Percentiles rank a stretch among this genome's conserved stretches.
Evolutionary conservation across 2,329 filamentous ascomycete genomes (phyloP).

Genomic region (Phaeosphaeria sp.): DNA sequence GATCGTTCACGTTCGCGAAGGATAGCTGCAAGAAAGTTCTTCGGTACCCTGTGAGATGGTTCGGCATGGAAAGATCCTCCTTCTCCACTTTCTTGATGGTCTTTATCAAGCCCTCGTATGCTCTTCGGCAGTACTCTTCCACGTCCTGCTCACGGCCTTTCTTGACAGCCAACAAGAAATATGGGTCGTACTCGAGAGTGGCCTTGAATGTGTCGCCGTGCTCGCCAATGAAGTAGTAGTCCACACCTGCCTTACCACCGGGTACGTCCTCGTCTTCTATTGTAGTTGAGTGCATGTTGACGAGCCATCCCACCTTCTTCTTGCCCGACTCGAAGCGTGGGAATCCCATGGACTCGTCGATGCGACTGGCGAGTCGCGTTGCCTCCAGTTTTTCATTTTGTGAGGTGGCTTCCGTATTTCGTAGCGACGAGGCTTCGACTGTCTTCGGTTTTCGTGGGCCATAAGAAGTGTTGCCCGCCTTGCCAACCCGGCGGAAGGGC

Average conservation of each 20-base stretch:
- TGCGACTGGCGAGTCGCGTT: constrained; percentile 79
- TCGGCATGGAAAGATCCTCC: constrained; percentile 93
- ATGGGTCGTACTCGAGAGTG: constrained; percentile 94
- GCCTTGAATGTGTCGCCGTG: constrained; percentile 93
- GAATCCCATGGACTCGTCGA: constrained; percentile 96
- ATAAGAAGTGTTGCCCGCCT: constrained; percentile 50
- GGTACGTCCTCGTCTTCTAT: constrained; percentile 83
- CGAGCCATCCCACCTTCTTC: constrained; percentile 88
- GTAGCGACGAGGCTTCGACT: constrained; percentile 75
- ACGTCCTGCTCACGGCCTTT: constrained; percentile 89
- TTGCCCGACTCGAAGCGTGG: constrained; percentile 86
- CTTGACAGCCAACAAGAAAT: constrained; percentile 91
- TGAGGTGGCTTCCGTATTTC: constrained; percentile 83
- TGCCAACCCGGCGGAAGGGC: constrained; percentile 52
- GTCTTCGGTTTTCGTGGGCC: constrained; percentile 71
- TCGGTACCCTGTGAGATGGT: constrained; percentile 90
- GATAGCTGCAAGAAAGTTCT: constrained; percentile 85
- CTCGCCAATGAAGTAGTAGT: constrained; percentile 87
- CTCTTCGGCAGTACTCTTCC: constrained; percentile 89
- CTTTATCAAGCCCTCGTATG: constrained; percentile 83
- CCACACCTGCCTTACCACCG: constrained; percentile 85
- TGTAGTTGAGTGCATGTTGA: constrained; percentile 90
- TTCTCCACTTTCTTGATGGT: constrained; percentile 79
- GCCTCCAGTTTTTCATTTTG: constrained; percentile 93
- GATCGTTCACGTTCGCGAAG: constrained; percentile 86